Conservation (phyloP, 805 yeast genomes). For the Dipodascus geniculatus region DNA sequence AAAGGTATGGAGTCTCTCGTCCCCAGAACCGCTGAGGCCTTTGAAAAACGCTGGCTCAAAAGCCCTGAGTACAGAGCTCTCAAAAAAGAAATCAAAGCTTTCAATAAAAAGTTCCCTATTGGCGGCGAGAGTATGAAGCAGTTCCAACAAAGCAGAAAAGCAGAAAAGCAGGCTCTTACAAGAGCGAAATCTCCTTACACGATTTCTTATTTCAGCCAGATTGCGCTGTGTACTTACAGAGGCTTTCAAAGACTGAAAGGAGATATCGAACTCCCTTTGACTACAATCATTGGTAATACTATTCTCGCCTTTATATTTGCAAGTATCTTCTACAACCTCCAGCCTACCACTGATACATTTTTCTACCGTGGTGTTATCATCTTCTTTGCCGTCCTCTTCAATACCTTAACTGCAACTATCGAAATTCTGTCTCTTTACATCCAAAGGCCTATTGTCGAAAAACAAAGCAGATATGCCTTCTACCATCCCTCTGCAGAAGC, state of each 20-base stretch:
- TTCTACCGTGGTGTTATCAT: conserved; percentile 48
- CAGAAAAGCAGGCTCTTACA: conserved; percentile 22
- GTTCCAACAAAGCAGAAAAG: conserved; percentile 21
- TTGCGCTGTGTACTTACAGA: conserved; percentile 35
- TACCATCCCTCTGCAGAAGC: conserved; percentile 59
- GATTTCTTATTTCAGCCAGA: conserved; percentile 33
- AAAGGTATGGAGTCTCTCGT: conserved; percentile 36
- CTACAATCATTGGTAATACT: conserved; percentile 34
- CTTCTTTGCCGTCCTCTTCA: conserved; percentile 42
- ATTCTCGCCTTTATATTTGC: conserved; percentile 46
- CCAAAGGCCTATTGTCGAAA: conserved; percentile 44
- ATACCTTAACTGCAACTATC: conserved; percentile 33
- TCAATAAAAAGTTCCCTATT: conserved; percentile 14
- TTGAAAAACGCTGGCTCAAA: conserved; percentile 37
- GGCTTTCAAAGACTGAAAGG: conserved; percentile 43
- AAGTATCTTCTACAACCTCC: conserved; percentile 42
- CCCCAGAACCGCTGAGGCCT: conserved; percentile 42
- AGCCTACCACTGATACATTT: conserved; percentile 38
- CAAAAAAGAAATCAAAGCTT: conserved; percentile 33
- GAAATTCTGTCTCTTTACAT: conserved; percentile 34
- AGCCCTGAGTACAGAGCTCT: conserved; percentile 33
- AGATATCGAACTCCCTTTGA: conserved; percentile 36
- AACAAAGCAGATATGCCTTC: conserved; percentile 45
- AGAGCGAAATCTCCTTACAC: conserved; percentile 32
- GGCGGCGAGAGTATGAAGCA: conserved; percentile 24